A percentile compares a stretch with the other conserved stretches of the same genome.
Conservation (phyloP, 2,329 filamentous ascomycete genomes). For the Alternaria consortialis region DNA sequence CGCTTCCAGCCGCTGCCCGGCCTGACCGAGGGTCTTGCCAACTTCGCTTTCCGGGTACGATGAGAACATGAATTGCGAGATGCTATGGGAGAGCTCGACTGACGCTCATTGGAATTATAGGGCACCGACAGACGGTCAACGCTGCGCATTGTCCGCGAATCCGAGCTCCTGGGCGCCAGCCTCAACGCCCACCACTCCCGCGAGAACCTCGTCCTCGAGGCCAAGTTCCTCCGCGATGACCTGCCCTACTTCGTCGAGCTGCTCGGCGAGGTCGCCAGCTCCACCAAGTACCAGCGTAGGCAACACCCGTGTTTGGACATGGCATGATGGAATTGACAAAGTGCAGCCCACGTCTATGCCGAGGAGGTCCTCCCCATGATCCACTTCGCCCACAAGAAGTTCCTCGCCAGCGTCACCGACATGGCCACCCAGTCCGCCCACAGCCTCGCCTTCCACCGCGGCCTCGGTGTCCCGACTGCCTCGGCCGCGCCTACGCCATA, state of each 20-base stretch:
- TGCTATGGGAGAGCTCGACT: constrained; percentile 22
- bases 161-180: constrained; percentile 93
- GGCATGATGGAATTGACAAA: constrained; percentile 13
- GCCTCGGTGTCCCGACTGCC: constrained; percentile 81
- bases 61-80: constrained; percentile 9
- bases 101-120: constrained; percentile 58
- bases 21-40: constrained; percentile 86
- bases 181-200: constrained; percentile 88
- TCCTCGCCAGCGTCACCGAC: constrained; percentile 69
- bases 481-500: constrained; percentile 76
- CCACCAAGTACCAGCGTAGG: constrained; percentile 82
- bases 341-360: constrained; percentile 82
- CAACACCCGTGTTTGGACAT: constrained; percentile 27
- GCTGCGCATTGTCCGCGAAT: constrained; percentile 91
- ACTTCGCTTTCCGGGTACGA: constrained; percentile 95
- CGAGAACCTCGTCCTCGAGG: constrained; percentile 90
- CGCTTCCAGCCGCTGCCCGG: constrained; percentile 91
- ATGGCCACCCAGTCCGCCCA: constrained; percentile 89
- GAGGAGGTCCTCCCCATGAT: constrained; percentile 86
- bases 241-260: constrained; percentile 98
- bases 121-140: constrained; percentile 89
- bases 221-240: constrained; percentile 94
- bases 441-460: constrained; percentile 88
- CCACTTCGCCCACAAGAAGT: constrained; percentile 77
- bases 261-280: constrained; percentile 86